Evolutionary conservation across 2,329 filamentous ascomycete genomes (phyloP).

Genomic region (Hymenoscyphus fraxineus): DNA sequence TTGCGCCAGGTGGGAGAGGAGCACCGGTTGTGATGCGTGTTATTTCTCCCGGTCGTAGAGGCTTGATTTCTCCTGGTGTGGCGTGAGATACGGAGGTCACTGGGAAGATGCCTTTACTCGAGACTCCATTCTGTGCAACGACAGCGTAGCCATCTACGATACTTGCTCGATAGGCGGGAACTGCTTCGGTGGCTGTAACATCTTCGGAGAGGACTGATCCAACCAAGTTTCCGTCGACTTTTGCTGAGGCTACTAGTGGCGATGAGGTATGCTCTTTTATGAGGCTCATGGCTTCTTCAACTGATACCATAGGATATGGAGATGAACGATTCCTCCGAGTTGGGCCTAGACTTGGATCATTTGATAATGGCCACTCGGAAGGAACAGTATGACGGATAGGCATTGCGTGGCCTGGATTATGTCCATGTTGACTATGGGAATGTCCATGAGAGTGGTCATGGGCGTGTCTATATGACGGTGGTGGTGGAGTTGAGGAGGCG

Average conservation of each 20-base stretch:
- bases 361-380: conserved; percentile 53
- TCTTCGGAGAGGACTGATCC: conserved; percentile 80
- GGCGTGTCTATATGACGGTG: conserved; percentile 45
- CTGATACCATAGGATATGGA: conserved; percentile 87
- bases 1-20: conserved; percentile 81
- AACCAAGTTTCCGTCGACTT: conserved; percentile 63
- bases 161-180: conserved; percentile 90
- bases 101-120: conserved; percentile 75
- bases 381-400: conserved; percentile 71
- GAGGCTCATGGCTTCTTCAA: conserved; percentile 71
- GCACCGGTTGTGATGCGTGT: conserved; percentile 93
- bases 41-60: conserved; percentile 69
- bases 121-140: conserved; percentile 58
- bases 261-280: conserved; percentile 71
- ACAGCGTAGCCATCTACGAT: conserved; percentile 97
- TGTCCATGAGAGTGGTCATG: conserved; percentile 45
- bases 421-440: conserved; percentile 51
- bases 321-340: conserved; percentile 75
- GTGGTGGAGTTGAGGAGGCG: conserved; percentile 24
- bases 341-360: conserved; percentile 58
- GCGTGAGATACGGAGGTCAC: conserved; percentile 87
- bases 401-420: conserved; percentile 59
- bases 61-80: conserved; percentile 61
- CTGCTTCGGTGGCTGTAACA: conserved; percentile 73
- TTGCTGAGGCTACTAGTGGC: conserved; percentile 51